These are phyloP conservation scores for Suillus plorans DNA, from an alignment of 768 basidiomycete species.

Conservation along the genomic window DNA sequence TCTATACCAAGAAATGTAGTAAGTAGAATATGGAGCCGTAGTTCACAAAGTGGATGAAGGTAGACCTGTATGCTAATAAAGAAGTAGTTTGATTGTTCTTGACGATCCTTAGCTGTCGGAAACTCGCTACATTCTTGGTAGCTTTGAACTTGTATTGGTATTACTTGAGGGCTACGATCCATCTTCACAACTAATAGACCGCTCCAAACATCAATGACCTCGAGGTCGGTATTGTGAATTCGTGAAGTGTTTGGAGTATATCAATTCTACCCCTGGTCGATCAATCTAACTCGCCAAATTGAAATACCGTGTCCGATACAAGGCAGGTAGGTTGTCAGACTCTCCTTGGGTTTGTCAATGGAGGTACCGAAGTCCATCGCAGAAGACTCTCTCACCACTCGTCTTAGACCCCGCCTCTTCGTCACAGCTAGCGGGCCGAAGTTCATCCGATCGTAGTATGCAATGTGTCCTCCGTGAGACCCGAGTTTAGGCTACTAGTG, in stretches of 20 bases:
- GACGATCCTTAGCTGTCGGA: background rate
- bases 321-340: background rate
- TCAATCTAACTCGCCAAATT: background rate
- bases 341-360: background rate
- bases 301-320: background rate
- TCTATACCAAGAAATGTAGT: conserved; percentile 20
- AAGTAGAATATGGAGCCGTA: conserved; percentile 1
- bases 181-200: background rate
- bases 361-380: background rate
- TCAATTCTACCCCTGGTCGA: background rate
- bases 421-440: background rate
- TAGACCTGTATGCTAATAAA: conserved; percentile 7
- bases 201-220: background rate
- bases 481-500: background rate
- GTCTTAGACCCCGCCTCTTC: background rate
- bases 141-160: no score
- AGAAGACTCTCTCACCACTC: background rate
- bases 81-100: background rate
- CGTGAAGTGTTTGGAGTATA: background rate
- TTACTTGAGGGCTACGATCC: no score
- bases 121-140: no score
- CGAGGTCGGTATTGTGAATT: no score
- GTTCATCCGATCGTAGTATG: background rate
- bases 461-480: background rate
- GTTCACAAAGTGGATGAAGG: background rate